Evolutionary conservation across 495 filamentous ascomycete species (phyloP).

Genomic region (Cetradonia linearis): DNA sequence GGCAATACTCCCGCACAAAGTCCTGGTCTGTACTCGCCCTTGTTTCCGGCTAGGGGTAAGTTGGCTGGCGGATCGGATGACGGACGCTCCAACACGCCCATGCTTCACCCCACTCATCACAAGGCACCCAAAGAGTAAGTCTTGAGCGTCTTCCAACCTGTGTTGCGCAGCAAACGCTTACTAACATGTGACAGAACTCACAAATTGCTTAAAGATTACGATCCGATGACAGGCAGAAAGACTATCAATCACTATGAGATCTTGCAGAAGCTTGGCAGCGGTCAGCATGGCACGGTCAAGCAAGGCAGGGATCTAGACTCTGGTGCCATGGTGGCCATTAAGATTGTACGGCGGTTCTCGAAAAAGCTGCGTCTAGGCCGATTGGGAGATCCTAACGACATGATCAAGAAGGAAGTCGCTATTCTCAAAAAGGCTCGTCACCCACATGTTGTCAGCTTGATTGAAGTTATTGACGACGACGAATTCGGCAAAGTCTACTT

Average conservation of each 20-base stretch:
- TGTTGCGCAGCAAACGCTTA: neutral
- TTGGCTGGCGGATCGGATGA: slow-evolving; percentile 39
- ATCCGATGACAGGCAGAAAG: slow-evolving; percentile 81
- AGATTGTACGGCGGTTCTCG: slow-evolving; percentile 93
- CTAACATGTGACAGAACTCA: slow-evolving; percentile 21
- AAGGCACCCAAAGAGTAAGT: slow-evolving; percentile 53
- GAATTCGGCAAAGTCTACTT: slow-evolving; percentile 96
- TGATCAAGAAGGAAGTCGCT: slow-evolving; percentile 93
- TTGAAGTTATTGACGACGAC: slow-evolving; percentile 97
- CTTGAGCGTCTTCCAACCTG: neutral
- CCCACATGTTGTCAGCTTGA: slow-evolving; percentile 83
- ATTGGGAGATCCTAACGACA: slow-evolving; percentile 66
- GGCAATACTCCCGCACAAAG: slow-evolving; percentile 60
- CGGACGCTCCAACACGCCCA: slow-evolving; percentile 41
- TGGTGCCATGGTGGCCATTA: slow-evolving; percentile 83
- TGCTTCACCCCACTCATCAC: slow-evolving; percentile 54
- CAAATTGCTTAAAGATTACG: slow-evolving; percentile 48
- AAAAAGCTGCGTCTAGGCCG: slow-evolving; percentile 84
- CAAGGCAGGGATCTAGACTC: slow-evolving; percentile 69
- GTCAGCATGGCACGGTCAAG: slow-evolving; percentile 96
- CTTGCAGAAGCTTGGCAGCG: slow-evolving; percentile 87
- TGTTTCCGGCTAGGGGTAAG: slow-evolving; percentile 26
- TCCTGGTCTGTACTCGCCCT: slow-evolving; percentile 51
- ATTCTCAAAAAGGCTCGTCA: slow-evolving; percentile 97
- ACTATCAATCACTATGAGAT: slow-evolving; percentile 96